Evolutionary conservation across 768 basidiomycete genomes (phyloP), one percentile per base, ranked within the genome.

Genomic region (Leccinum longicurvipes): DNA sequence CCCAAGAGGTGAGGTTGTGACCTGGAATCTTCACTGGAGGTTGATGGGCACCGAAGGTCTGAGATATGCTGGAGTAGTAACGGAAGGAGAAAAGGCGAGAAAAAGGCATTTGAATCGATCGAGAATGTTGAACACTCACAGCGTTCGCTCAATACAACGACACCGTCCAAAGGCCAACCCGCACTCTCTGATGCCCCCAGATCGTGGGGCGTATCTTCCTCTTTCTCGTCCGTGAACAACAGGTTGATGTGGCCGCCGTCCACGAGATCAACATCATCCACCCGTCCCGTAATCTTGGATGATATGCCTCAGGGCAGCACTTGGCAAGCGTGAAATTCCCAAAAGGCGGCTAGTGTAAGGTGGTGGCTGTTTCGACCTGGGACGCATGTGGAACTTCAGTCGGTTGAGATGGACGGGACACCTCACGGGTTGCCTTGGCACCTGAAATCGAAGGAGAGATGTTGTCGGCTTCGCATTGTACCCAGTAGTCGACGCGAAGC

Each of bases 361-460:
- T 91, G 89, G 0, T 90, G 88, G 2, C 89, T 90, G 60, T 92
- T 92, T 24, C 89, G 77, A 47, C 87, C 87, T 91, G 54, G 7
- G 6, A 21, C 27, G 27, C 10, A 21, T 4, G 53, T 1, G 5
- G 23, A 42, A 23, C 28, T 32, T 28, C 23, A 23, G 17, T 34
- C 19, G 36, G 51, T 25, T 24, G 32, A 39, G 51, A 61, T 29
- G 3, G 21, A 19, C 24, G 15, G 9, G 25, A 47, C 12, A 24
- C 15, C 61, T 59, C 58, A 85, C 89, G 88, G 53, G 91, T 93
- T 28, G 89, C 87, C 34, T 89, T 87, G 53, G 86, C 82, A 69
- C 87, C 87, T 86, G 28, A 50, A 24, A 34, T n/a, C n/a, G n/a
- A n/a, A n/a, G n/a, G n/a, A n/a, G n/a, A 12, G 12, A 31, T 12